These are phyloP conservation scores for Apiospora phragmitis DNA, from an alignment of 2,329 filamentous ascomycete genomes.

Conservation along the genomic window DNA sequence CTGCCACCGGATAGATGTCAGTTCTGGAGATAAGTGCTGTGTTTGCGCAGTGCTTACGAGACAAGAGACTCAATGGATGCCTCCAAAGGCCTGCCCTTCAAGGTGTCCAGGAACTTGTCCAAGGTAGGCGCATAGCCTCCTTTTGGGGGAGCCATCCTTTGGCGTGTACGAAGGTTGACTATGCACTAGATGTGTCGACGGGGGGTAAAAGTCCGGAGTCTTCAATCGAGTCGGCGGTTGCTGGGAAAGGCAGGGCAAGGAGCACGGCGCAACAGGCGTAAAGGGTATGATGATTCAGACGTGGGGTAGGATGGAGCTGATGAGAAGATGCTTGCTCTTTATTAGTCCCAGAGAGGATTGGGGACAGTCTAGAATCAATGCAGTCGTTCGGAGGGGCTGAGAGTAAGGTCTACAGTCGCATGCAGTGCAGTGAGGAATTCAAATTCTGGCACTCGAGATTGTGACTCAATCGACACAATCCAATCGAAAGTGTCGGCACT, in stretches of 20 bases:
- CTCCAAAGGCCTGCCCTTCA: constrained; percentile 75
- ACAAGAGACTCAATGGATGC: constrained; percentile 81
- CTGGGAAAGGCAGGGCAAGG: constrained; percentile 1
- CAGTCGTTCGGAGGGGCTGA: background rate
- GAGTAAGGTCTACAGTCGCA: background rate
- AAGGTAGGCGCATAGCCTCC: constrained; percentile 69
- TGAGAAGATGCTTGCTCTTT: background rate
- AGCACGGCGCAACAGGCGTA: background rate
- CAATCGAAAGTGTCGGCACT: constrained; percentile 5
- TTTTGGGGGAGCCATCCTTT: constrained; percentile 57
- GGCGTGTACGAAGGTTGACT: background rate
- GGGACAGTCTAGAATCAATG: background rate
- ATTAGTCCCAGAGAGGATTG: background rate
- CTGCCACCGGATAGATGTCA: constrained; percentile 42
- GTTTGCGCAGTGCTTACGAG: constrained; percentile 57
- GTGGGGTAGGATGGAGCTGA: background rate
- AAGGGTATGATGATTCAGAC: background rate
- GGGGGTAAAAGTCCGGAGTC: constrained; percentile 15
- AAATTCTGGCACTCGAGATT: background rate
- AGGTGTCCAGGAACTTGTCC: constrained; percentile 74
- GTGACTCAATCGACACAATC: constrained; percentile 1
- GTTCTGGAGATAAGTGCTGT: background rate
- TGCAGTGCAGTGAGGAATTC: background rate
- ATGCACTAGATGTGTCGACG: background rate
- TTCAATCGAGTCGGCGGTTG: constrained; percentile 15